phyloP scores from a whole-genome alignment of 192 early-diverging fungal genomes.

The Gaertneriomyces sp. region DNA sequence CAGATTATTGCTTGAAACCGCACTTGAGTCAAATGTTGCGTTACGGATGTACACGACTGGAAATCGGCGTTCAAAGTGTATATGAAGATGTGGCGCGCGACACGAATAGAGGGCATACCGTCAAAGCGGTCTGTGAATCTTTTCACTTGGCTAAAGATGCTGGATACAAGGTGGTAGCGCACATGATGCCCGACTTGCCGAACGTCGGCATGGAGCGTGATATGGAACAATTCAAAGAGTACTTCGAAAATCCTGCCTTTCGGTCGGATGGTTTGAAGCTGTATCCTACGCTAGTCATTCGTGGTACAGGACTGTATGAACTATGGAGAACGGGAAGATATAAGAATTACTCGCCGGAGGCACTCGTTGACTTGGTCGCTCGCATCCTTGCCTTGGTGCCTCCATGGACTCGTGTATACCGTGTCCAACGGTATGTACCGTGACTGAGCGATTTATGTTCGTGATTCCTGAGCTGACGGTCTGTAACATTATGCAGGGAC shows the following conservation, averaged over 20 bases:
- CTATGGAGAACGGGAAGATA: constrained; percentile 97
- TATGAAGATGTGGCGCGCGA: constrained; percentile 99
- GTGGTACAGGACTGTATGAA: constrained; percentile 95
- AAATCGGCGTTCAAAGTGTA: constrained; percentile 98
- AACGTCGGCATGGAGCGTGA: constrained; percentile 99
- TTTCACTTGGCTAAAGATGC: constrained; percentile 98
- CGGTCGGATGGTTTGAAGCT: constrained; percentile 97
- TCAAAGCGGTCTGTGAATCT: constrained; percentile 94
- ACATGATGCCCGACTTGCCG: constrained; percentile 99
- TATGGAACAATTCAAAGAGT: constrained; percentile 94
- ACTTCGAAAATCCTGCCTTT: constrained; percentile 98
- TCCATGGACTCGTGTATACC: constrained; percentile 98
- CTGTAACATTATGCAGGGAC: constrained; percentile 49
- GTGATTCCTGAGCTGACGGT: not conserved
- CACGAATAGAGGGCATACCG: constrained; percentile 97
- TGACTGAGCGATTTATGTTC: not conserved
- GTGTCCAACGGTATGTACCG: constrained; percentile 78
- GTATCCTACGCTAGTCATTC: constrained; percentile 98
- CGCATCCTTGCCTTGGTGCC: constrained; percentile 93
- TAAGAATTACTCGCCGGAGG: constrained; percentile 95
- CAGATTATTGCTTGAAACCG: constrained; percentile 97
- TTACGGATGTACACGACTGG: constrained; percentile 97
- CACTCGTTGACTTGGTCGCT: constrained; percentile 92
- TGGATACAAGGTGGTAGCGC: constrained; percentile 97
- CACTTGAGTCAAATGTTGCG: constrained; percentile 95